A percentile compares a stretch with the other conserved stretches of the same genome.
These are phyloP conservation scores for Cystobasidium tubakii DNA, from an alignment of 768 basidiomycete genomes.

Conservation along the genomic window DNA sequence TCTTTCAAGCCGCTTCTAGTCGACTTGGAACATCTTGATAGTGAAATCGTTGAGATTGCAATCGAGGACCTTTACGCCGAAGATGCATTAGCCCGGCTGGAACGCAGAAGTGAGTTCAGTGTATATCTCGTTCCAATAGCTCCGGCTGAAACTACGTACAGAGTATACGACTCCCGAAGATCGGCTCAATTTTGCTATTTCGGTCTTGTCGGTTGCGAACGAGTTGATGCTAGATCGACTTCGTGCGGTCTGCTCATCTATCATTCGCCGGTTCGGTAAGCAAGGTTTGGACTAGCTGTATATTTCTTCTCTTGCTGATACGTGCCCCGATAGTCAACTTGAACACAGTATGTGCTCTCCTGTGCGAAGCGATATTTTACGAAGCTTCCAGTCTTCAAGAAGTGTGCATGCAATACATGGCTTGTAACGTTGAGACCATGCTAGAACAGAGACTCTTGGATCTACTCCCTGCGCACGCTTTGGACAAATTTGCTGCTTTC, in stretches of 20 bases:
- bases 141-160: slow-evolving; percentile 44
- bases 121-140: not conserved
- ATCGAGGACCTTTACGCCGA: slow-evolving; percentile 73
- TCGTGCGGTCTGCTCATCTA: slow-evolving; percentile 70
- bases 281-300: not conserved
- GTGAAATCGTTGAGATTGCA: slow-evolving; percentile 70
- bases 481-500: slow-evolving; percentile 63
- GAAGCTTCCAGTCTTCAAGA: slow-evolving; percentile 64
- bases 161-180: slow-evolving; percentile 68
- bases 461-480: slow-evolving; percentile 61
- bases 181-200: slow-evolving; percentile 76
- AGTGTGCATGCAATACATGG: slow-evolving; percentile 69
- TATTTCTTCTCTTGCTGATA: not conserved
- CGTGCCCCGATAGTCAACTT: slow-evolving; percentile 57
- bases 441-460: slow-evolving; percentile 76
- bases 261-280: slow-evolving; percentile 53
- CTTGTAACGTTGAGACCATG: slow-evolving; percentile 75
- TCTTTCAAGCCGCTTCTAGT: slow-evolving; percentile 54
- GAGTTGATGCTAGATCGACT: slow-evolving; percentile 83
- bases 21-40: slow-evolving; percentile 65
- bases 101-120: slow-evolving; percentile 57
- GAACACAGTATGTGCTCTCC: slow-evolving; percentile 70
- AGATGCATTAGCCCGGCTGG: slow-evolving; percentile 42
- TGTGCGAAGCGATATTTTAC: slow-evolving; percentile 73
- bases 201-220: slow-evolving; percentile 80